phyloP scores from a whole-genome alignment of 1,284 basidiomycete genomes.

The Sporisorium exsertum region DNA sequence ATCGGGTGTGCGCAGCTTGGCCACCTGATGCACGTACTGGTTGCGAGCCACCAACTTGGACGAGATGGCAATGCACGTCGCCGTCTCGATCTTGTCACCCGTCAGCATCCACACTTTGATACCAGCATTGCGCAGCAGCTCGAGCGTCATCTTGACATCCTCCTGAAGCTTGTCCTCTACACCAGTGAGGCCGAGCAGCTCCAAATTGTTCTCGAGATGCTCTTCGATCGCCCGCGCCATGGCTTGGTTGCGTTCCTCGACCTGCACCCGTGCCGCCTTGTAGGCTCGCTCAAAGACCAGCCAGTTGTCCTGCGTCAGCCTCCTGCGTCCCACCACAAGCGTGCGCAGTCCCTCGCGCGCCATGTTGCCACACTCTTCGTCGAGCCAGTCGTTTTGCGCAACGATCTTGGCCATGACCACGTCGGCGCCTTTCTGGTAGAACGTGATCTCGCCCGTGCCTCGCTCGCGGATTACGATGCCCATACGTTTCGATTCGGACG shows the following conservation, averaged over 20 bases:
- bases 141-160: slow-evolving; percentile 92
- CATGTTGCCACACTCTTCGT: slow-evolving; percentile 99
- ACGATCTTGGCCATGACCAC: slow-evolving; percentile 96
- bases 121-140: slow-evolving; percentile 92
- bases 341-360: slow-evolving; percentile 95
- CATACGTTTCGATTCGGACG: slow-evolving; percentile 98
- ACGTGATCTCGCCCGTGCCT: slow-evolving; percentile 81
- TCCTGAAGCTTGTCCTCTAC: slow-evolving; percentile 99
- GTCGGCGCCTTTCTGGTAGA: slow-evolving; percentile 97
- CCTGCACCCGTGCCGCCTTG: slow-evolving; percentile 80
- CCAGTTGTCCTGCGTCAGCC: slow-evolving; percentile 79
- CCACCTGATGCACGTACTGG: slow-evolving; percentile 96
- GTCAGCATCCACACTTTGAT: slow-evolving; percentile 99
- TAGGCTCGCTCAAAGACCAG: slow-evolving; percentile 81
- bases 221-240: slow-evolving; percentile 81
- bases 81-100: slow-evolving; percentile 99
- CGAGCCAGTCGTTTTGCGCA: slow-evolving; percentile 97
- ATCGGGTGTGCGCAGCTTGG: slow-evolving; percentile 86
- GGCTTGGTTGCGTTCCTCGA: slow-evolving; percentile 78
- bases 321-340: slow-evolving; percentile 88
- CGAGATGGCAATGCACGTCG: slow-evolving; percentile 96
- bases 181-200: slow-evolving; percentile 91
- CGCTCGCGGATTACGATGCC: slow-evolving; percentile 91
- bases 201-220: slow-evolving; percentile 87
- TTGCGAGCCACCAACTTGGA: slow-evolving; percentile 94